Conservation (phyloP, 208 protist genomes). For the Trypanosoma lewisi region DNA sequence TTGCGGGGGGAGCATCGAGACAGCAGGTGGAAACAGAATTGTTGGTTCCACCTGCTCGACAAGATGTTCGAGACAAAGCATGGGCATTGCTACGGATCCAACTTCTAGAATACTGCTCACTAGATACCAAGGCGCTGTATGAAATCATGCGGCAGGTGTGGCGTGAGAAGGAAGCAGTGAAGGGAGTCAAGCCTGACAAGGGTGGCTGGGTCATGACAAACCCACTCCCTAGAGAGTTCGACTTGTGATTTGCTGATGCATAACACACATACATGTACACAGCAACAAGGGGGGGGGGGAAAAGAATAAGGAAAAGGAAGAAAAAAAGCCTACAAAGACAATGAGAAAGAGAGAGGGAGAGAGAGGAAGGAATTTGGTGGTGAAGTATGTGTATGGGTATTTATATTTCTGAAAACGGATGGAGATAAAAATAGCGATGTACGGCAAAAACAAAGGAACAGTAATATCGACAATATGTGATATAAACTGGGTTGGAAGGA, state of each 20-base stretch:
- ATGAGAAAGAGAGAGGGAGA: not conserved
- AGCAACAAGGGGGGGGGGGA: too few relatives aligned
- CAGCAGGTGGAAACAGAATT: not conserved
- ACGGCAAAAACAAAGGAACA: too few relatives aligned
- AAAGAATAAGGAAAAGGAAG: too few relatives aligned
- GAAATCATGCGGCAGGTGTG: slow-evolving; percentile 89
- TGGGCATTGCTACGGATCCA: slow-evolving; percentile 81
- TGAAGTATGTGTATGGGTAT: too few relatives aligned
- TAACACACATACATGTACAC: not conserved
- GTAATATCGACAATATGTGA: too few relatives aligned
- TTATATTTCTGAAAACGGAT: too few relatives aligned
- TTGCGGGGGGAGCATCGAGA: slow-evolving; percentile 10
- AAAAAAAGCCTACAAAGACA: not conserved
- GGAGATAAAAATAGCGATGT: too few relatives aligned
- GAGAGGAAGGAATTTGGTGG: too few relatives aligned
- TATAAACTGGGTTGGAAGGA: too few relatives aligned
- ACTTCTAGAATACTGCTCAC: slow-evolving; percentile 89
- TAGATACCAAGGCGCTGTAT: slow-evolving; percentile 84
- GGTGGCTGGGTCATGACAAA: slow-evolving; percentile 76
- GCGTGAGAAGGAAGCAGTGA: slow-evolving; percentile 50
- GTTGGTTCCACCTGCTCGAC: slow-evolving; percentile 23
- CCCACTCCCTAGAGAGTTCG: slow-evolving; percentile 55
- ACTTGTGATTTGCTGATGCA: slow-evolving; percentile 15
- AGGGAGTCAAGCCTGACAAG: slow-evolving; percentile 60
- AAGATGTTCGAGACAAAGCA: slow-evolving; percentile 58